Conservation (phyloP, 192 early-diverging fungal genomes). For the Helicostylum pulchrum region DNA sequence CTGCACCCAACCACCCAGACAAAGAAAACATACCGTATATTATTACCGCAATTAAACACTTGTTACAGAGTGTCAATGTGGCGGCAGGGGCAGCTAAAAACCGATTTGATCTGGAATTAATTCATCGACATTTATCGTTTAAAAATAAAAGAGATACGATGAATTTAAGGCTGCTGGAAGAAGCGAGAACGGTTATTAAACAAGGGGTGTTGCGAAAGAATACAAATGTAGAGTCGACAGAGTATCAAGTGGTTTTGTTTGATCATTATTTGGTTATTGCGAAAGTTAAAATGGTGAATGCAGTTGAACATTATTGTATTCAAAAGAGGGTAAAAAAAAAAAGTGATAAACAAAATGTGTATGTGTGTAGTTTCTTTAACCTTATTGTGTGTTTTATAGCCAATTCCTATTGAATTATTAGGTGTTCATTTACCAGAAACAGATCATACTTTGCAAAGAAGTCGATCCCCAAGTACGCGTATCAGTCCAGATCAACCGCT, state of each 20-base stretch:
- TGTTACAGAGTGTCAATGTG: constrained; percentile 75
- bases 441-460: not conserved
- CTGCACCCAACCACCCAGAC: constrained; percentile 77
- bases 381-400: not conserved
- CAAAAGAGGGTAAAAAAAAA: constrained; percentile 6
- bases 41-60: constrained; percentile 62
- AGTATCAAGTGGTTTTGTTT: constrained; percentile 69
- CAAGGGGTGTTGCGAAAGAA: constrained; percentile 6
- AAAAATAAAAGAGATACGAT: constrained; percentile 23
- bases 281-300: constrained; percentile 3
- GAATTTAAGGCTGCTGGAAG: constrained; percentile 8
- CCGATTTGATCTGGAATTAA: constrained; percentile 70
- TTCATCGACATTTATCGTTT: constrained; percentile 52
- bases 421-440: constrained; percentile 2
- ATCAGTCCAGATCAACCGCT: not conserved
- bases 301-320: not conserved
- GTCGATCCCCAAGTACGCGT: not conserved
- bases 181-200: constrained; percentile 6
- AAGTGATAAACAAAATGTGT: not conserved
- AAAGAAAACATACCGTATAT: constrained; percentile 64
- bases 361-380: too few species aligned
- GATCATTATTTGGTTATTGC: constrained; percentile 64
- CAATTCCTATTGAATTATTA: constrained; percentile 11
- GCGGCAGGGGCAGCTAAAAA: constrained; percentile 89
- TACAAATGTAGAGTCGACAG: constrained; percentile 3